Evolutionary conservation across 2,329 filamentous ascomycete species (phyloP), one percentile per base, ranked within the genome.

Genomic region (Fusarium decemcellulare): DNA sequence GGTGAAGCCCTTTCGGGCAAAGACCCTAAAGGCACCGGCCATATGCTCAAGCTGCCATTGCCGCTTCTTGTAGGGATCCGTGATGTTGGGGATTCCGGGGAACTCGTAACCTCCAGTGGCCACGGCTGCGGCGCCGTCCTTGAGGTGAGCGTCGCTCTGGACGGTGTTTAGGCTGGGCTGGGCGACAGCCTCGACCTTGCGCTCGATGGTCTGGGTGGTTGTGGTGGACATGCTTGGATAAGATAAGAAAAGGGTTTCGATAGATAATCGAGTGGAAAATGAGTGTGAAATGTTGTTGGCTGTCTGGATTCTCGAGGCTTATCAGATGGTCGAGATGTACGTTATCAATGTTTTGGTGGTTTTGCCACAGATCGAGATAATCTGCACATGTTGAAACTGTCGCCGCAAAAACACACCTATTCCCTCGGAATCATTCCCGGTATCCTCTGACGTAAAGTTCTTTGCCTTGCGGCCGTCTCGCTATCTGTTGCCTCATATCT

Each of bases 21-120:
- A 85, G 9, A 84, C 79, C 32, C 83, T 77, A 63, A 85, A 85
- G 2, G 83, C 82, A 16, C 78, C 76, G 1, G 79, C 83, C 71
- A 85, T 78, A 51, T 83, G 78, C 14, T 83, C 71, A 8, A 78
- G 69, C 66, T 76, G 74, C 72, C 76, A 79, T 44, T 64, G 68
- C 2, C 76, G 70, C 40, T 76, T 70, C 43, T 72, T 70, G 50
- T 76, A 86, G 88, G 54, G 83, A 36, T 82, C 80, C 5, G 81
- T 76, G 75, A 89, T 89, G 39, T 80, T 80, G 2, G 88, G 88
- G 29, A 90, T 88, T 16, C 86, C 84, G 29, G 81, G 78, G 23
- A 86, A 63, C 4, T 42, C 34, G 39, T 72, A 74, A 43, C 73
- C 72, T 8, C 74, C 72, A 6, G 72, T 73, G 15, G 63, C 51